A percentile compares a stretch with the other conserved stretches of the same genome.
phyloP scores from a whole-genome alignment of 495 filamentous ascomycete species.

The Lophiotrema nucula region DNA sequence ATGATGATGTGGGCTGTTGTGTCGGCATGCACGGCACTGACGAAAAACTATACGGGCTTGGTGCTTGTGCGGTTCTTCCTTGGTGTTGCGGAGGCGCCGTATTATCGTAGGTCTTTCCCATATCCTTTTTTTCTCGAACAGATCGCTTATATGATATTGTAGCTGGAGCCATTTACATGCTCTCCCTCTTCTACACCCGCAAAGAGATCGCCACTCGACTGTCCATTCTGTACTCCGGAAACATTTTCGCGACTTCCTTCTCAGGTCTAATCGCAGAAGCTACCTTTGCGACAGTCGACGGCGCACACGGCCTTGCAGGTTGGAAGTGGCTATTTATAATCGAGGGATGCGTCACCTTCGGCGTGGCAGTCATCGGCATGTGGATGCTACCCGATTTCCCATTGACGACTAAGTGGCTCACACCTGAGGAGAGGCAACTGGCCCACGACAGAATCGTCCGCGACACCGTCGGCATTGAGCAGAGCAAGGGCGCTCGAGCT shows the following conservation, averaged over 20 bases:
- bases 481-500: constrained; percentile 31
- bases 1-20: constrained; percentile 53
- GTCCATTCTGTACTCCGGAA: constrained; percentile 46
- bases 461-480: constrained; percentile 36
- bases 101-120: too few relatives aligned
- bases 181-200: constrained; percentile 51
- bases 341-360: constrained; percentile 46
- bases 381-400: constrained; percentile 12
- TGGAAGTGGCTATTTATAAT: constrained; percentile 17
- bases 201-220: constrained; percentile 49
- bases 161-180: constrained; percentile 49
- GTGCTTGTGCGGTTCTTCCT: constrained; percentile 44
- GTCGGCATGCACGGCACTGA: constrained; percentile 46
- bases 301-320: constrained; percentile 15
- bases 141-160: too few relatives aligned
- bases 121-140: too few relatives aligned
- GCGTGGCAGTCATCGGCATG: constrained; percentile 42
- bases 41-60: constrained; percentile 46
- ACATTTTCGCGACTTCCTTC: constrained; percentile 46
- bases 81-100: constrained; percentile 52
- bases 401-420: constrained; percentile 13
- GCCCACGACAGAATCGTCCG: constrained; percentile 30
- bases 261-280: constrained; percentile 47
- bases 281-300: constrained; percentile 34
- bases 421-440: constrained; percentile 7